Evolutionary conservation across 805 yeast species (phyloP).

Genomic region (Yamadazyma paraphyllophila): DNA sequence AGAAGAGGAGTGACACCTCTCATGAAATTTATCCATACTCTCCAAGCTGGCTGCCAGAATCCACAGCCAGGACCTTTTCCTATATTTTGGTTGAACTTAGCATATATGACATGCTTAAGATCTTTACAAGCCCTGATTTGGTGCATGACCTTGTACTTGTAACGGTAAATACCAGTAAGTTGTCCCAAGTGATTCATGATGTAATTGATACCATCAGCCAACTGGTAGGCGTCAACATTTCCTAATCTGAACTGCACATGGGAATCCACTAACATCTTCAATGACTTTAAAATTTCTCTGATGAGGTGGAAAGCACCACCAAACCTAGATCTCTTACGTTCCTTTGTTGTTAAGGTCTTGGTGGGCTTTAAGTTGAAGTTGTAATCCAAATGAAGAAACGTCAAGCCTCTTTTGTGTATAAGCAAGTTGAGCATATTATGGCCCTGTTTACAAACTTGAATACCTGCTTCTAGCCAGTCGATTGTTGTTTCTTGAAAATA

Average conservation of each 20-base stretch:
- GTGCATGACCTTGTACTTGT: constrained; percentile 97
- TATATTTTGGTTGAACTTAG: constrained; percentile 76
- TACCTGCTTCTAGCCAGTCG: constrained; percentile 98
- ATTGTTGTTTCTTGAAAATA: constrained; percentile 88
- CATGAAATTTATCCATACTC: constrained; percentile 90
- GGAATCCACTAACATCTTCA: constrained; percentile 85
- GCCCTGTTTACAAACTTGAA: constrained; percentile 91
- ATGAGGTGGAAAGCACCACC: constrained; percentile 95
- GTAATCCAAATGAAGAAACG: constrained; percentile 90
- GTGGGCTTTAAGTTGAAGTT: constrained; percentile 96
- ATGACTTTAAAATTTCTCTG: constrained; percentile 81
- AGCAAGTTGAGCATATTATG: constrained; percentile 87
- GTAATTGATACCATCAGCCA: constrained; percentile 93
- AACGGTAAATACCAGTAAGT: constrained; percentile 92
- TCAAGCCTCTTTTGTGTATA: constrained; percentile 86
- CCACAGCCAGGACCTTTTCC: constrained; percentile 99
- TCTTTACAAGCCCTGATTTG: constrained; percentile 96
- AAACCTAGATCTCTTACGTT: constrained; percentile 90
- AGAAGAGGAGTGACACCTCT: constrained; percentile 89
- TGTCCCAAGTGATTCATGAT: constrained; percentile 92
- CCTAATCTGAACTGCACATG: constrained; percentile 92
- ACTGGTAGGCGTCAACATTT: constrained; percentile 85
- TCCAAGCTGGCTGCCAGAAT: constrained; percentile 99
- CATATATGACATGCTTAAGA: constrained; percentile 85
- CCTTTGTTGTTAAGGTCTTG: constrained; percentile 93